phyloP scores from a whole-genome alignment of 306 rosid genomes.

The Sesbania bispinosa region DNA sequence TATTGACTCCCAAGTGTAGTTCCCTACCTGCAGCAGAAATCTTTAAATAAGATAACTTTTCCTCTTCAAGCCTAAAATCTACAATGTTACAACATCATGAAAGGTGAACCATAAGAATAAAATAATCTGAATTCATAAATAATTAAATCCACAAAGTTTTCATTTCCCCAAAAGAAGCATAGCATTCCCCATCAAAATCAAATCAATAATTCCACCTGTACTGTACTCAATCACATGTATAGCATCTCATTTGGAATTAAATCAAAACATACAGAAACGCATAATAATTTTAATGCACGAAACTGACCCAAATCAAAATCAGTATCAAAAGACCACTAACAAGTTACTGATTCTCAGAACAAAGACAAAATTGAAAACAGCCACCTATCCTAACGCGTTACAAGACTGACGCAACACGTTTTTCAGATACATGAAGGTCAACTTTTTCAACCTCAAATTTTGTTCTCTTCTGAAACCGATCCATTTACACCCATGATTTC shows the following conservation, averaged over 20 bases:
- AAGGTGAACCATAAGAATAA: conserved; percentile 1
- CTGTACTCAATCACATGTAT: neutral
- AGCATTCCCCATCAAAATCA: neutral
- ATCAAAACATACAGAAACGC: neutral
- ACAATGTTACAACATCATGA: neutral
- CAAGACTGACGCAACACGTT: no score
- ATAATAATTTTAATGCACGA: neutral
- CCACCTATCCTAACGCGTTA: neutral
- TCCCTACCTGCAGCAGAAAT: conserved; percentile 37
- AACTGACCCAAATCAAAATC: neutral
- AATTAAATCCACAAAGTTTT: neutral
- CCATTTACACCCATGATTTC: neutral
- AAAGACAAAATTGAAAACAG: neutral
- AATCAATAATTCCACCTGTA: neutral
- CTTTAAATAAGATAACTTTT: conserved; percentile 19
- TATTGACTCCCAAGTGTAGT: conserved; percentile 38
- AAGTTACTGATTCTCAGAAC: neutral
- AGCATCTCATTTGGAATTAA: neutral
- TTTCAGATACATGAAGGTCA: neutral
- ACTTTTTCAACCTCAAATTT: neutral
- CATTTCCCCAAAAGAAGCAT: neutral
- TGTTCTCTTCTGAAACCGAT: neutral
- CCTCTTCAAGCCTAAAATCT: neutral
- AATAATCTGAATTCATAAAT: neutral
- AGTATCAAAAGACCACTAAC: neutral